Base-by-base conservation (phyloP, 2,329 filamentous ascomycete genomes). In the Aschersonia sp. region DNA sequence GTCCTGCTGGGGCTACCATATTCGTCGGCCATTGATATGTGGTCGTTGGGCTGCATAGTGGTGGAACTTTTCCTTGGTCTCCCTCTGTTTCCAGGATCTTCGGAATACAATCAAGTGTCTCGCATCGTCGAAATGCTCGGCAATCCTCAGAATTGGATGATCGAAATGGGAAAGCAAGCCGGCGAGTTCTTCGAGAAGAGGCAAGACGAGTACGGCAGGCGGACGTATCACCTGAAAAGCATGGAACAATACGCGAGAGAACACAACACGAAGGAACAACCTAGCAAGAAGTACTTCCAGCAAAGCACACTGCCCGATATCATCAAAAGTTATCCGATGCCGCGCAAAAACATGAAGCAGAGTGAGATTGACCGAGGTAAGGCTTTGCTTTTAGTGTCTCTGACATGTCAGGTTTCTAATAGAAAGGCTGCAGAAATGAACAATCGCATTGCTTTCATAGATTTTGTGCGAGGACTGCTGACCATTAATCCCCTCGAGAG, bases 281-380 rank as follows among this genome's bases (percentile, higher is more conserved):
- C 92, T 29, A 98, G 92, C 78, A 98, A 98, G 73, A 97, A 97
- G 68, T 98, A 98, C 65, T 98, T 98, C 69, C 86, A 91, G 58
- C 89, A 89, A 38, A 96, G 81, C 41, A 94, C 89, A 1, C 70
- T 98, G 47, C 91, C 91, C 4, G 92, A 98, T 55, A 98, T 98
- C 54, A 97, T 98, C 69, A 88, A 94, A 62, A 89, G 86, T 48
- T 98, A 98, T 61, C 85, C 92, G 5, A 96, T 98, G 91, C 92
- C 92, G 45, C 78, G 92, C 59, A 98, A 98, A 71, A 96, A 96
- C 60, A 98, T 98, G 92, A 98, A 98, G 71, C 89, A 85, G 64
- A 85, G 81, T 56, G 92, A 98, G 67, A 84, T 98, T 54, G 92
- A 98, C 58, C 73, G 92, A 85, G 92, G 92, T 96, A 31, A 47